phyloP scores from a whole-genome alignment of 306 rosid genomes.

The Cercis canadensis region DNA sequence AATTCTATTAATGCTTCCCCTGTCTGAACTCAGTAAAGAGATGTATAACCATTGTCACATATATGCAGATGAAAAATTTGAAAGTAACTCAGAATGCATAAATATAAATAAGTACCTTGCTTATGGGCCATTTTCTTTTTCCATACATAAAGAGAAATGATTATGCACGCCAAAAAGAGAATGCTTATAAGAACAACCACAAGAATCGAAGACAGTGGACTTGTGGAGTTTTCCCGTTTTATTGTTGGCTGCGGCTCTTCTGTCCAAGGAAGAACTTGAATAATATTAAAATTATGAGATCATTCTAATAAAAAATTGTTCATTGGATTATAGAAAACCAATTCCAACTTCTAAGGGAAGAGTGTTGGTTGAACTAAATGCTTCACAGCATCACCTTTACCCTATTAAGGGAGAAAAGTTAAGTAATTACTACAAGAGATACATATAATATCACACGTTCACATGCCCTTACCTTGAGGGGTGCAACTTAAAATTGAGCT shows the following conservation, averaged over 20 bases:
- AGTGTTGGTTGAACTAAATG: too few species aligned
- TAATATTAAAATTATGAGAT: background rate
- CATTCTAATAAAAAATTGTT: too few species aligned
- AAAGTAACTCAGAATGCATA: background rate
- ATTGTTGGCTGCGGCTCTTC: background rate
- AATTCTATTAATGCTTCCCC: background rate
- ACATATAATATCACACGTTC: background rate
- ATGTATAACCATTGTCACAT: background rate
- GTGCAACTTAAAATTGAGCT: constrained; percentile 23
- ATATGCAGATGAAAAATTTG: background rate
- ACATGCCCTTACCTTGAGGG: constrained; percentile 6
- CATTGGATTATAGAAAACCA: too few species aligned
- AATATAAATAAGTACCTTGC: constrained; percentile 13
- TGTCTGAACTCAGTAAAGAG: background rate
- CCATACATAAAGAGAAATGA: background rate
- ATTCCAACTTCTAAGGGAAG: too few species aligned
- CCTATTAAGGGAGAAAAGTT: too few species aligned
- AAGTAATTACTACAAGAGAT: too few species aligned
- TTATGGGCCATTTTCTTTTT: constrained; percentile 15
- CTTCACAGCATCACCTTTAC: too few species aligned
- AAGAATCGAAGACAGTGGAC: background rate
- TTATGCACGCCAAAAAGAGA: background rate
- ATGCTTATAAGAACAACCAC: background rate
- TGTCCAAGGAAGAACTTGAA: background rate
- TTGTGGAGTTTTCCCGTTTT: background rate